Evolutionary conservation across 2,329 filamentous ascomycete genomes (phyloP).

Genomic region (Lachnellula subtilissima): DNA sequence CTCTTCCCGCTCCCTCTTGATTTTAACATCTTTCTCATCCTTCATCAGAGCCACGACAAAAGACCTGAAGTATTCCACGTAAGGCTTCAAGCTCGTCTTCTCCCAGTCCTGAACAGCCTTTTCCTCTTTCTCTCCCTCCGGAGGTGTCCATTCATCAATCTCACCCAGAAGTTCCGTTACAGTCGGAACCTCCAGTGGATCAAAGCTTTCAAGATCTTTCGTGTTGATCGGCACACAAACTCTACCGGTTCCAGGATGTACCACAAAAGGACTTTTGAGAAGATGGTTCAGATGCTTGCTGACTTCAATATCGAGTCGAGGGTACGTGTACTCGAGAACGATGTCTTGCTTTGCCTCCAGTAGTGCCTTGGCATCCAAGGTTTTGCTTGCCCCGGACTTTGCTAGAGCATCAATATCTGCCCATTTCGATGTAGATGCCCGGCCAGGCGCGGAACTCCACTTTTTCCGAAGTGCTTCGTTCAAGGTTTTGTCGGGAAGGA

Average conservation of each 20-base stretch:
- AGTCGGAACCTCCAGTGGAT: slow-evolving; percentile 84
- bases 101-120: slow-evolving; percentile 78
- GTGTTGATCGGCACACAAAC: slow-evolving; percentile 95
- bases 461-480: slow-evolving; percentile 79
- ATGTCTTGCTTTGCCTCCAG: slow-evolving; percentile 93
- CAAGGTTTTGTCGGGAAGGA: slow-evolving; percentile 76
- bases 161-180: slow-evolving; percentile 76
- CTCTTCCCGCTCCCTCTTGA: slow-evolving; percentile 48
- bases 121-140: slow-evolving; percentile 38
- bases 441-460: slow-evolving; percentile 79
- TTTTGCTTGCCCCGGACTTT: slow-evolving; percentile 66
- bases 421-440: slow-evolving; percentile 80
- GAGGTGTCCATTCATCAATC: slow-evolving; percentile 73
- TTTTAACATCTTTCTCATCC: slow-evolving; percentile 57
- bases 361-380: slow-evolving; percentile 68
- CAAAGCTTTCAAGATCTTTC: slow-evolving; percentile 69
- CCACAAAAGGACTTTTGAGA: slow-evolving; percentile 93
- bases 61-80: slow-evolving; percentile 80
- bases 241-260: slow-evolving; percentile 88
- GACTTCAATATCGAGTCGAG: slow-evolving; percentile 92
- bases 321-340: slow-evolving; percentile 95
- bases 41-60: slow-evolving; percentile 77
- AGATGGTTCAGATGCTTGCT: slow-evolving; percentile 98
- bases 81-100: slow-evolving; percentile 91
- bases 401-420: slow-evolving; percentile 86